Evolutionary conservation across 1,139 yeast species (phyloP), one percentile per base, ranked within the genome.

Genomic region (Suhomyces bolitotheri): DNA sequence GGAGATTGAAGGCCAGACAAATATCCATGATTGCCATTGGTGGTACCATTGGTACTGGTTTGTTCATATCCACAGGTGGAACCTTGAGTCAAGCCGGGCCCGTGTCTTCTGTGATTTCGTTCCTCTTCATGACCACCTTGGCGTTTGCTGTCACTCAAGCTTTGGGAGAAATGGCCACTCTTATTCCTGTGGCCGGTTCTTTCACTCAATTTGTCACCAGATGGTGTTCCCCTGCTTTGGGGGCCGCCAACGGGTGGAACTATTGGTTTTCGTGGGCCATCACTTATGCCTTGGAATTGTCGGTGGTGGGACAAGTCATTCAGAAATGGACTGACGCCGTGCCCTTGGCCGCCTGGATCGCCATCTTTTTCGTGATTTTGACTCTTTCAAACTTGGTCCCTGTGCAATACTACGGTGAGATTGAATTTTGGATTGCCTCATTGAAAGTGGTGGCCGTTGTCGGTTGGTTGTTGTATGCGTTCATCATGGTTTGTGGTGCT

Each of bases 251-350:
- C 50, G 94, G 92, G 38, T 86, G 87, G 78, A 72, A 79, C 63
- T 88, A 87, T 58, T 85, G 92, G 90, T 85, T 84, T 60, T 77
- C 85, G 14, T 86, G 94, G 92, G 87, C 88, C 36, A 80, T 83
- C 46, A 84, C 95, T 2, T 84, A 78, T 62, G 87, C 95, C 5
- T 77, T 86, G 41, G 96, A 87, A 61, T 66, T 87, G 39, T 82
- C 90, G 11, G 86, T 87, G 16, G 80, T 83, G 22, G 90, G 94
- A 15, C 87, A 83, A 59, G 75, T 86, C 34, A 76, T 86, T 41
- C 68, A 79, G 55, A 81, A 72, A 51, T 86, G 95, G 95, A 83
- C 90, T 7, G 62, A 64, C 43, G 70, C 71, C 3, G 89, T 85
- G 15, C 92, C 94, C 4, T 60, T 79, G 38, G 85, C 82, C 24